Evolutionary conservation across 805 yeast species (phyloP), one percentile per base, ranked within the genome.

Genomic region (Phaffomyces thermotolerans): DNA sequence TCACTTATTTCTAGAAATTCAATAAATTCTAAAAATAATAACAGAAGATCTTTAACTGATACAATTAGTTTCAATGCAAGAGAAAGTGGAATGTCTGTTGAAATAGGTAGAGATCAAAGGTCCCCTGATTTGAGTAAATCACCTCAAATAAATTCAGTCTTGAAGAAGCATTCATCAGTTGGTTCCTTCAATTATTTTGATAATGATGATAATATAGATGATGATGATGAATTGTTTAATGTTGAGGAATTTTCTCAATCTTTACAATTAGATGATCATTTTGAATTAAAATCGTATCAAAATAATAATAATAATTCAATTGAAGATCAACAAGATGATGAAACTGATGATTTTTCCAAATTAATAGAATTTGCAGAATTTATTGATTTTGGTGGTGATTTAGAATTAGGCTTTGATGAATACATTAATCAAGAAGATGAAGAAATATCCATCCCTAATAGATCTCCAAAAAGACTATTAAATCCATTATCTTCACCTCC

Each of bases 1-100:
- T 80, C 88, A 0, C 67, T 81, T 1, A 73, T 67, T 54, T 77
- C 84, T 53, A 77, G 84, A 1, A 59, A 56, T 43, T 62, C 67
- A 2, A 46, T 57, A 27, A 47, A 51, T n/a, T 64, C 67, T 7
- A 39, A 22, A 15, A 29, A 29, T 6, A 32, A 43, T 17, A 42
- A 36, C 23, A 41, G 44, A 36, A 39, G 40, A 30, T 54, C 58
- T 1, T 34, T 55, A 7, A 43, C 51, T 14, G 71, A 67, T 37
- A 57, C 63, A 0, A 54, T 66, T 10, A 63, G 67, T 2, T 47
- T 59, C 2, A 67, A 68, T 37, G 72, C 71, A 8, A 65, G 63
- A 45, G 69, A 63, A 48, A 69, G 63, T 51, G 81, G 81, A 6
- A 74, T 74, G 76, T 58, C 65, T 39, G 64, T 76, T n/a, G 66